Evolutionary conservation across 805 yeast species (phyloP), one percentile per base, ranked within the genome.

Genomic region (Monosporozyma unispora): DNA sequence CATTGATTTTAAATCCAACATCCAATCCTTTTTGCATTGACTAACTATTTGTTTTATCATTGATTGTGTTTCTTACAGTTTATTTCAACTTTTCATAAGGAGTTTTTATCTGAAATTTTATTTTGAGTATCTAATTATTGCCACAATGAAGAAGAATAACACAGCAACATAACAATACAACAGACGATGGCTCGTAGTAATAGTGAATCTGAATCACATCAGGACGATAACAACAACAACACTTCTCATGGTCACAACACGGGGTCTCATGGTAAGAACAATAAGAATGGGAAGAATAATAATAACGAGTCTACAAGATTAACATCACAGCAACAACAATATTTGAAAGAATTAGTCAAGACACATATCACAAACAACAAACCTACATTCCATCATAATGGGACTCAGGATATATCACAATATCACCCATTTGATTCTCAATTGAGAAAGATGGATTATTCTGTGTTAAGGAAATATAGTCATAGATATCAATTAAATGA

Each of bases 291-390:
- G 4, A 35, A 45, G 12, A 39, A 41, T n/a, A 44, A 44, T 11
- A 50, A 51, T 9, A 53, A 28, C 23, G 23, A 43, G 16, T 35
- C 18, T 27, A 28, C 63, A 12, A 72, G 84, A 52, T 74, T 77
- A 50, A 79, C 81, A 28, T 77, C 79, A 3, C 76, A 80, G 2
- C 81, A 79, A 40, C 87, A 83, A 42, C 84, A 82, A 18, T 88
- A 84, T 52, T 48, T 66, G 56, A 85, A 81, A 51, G 84, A 82
- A 54, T 77, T 75, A 44, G 68, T 82, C 4, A 72, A 79, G n/a
- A 79, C 79, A 52, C 87, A 85, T 63, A 79, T 85, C 39, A 76
- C 84, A 55, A 78, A 85, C 22, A 85, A 85, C 58, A 90, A 89
- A 2, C 90, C 90, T 1, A 70, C 76, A 31, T 21, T 35, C 23